Percentiles rank a stretch among this genome's conserved stretches.
These are phyloP conservation scores for Globisporangium recalcitrans DNA, from an alignment of 352 stramenopile species.

Conservation along the genomic window DNA sequence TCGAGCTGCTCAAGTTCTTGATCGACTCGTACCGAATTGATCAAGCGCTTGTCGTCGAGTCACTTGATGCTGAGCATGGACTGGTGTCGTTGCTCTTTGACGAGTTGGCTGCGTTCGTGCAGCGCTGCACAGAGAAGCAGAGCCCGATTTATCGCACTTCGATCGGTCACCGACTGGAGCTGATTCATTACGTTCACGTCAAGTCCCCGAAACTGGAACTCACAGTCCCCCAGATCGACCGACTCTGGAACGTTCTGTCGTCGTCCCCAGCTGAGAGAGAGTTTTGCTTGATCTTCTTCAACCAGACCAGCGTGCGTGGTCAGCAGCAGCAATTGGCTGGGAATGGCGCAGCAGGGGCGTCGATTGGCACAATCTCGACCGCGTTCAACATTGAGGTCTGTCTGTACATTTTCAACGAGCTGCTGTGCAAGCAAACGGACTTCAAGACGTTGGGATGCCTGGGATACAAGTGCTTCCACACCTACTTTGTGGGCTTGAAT, in stretches of 20 bases:
- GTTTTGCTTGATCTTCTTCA: slow-evolving; percentile 82
- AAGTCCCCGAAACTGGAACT: slow-evolving; percentile 77
- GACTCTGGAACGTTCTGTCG: slow-evolving; percentile 72
- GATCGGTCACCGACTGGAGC: slow-evolving; percentile 77
- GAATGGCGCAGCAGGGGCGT: slow-evolving; percentile 13
- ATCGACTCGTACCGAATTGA: slow-evolving; percentile 80
- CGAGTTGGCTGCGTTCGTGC: slow-evolving; percentile 77
- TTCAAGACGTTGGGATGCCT: slow-evolving; percentile 63
- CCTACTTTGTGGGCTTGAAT: slow-evolving; percentile 82
- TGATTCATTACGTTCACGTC: slow-evolving; percentile 84
- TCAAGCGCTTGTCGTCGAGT: slow-evolving; percentile 59
- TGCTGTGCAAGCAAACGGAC: slow-evolving; percentile 77
- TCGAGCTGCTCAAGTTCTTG: slow-evolving; percentile 85
- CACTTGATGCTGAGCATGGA: slow-evolving; percentile 64
- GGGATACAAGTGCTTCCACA: slow-evolving; percentile 86
- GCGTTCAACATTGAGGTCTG: slow-evolving; percentile 77
- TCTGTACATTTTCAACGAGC: slow-evolving; percentile 76
- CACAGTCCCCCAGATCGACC: slow-evolving; percentile 65
- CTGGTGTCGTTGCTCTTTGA: slow-evolving; percentile 80
- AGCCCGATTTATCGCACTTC: slow-evolving; percentile 54
- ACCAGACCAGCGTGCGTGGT: slow-evolving; percentile 61
- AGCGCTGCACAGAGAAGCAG: slow-evolving; percentile 45
- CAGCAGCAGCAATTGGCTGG: slow-evolving; percentile 20
- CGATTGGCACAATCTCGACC: slow-evolving; percentile 48
- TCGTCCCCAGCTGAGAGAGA: slow-evolving; percentile 68